phyloP scores from a whole-genome alignment of 495 filamentous ascomycete genomes.

The Podospora bellae-mahoneyi region DNA sequence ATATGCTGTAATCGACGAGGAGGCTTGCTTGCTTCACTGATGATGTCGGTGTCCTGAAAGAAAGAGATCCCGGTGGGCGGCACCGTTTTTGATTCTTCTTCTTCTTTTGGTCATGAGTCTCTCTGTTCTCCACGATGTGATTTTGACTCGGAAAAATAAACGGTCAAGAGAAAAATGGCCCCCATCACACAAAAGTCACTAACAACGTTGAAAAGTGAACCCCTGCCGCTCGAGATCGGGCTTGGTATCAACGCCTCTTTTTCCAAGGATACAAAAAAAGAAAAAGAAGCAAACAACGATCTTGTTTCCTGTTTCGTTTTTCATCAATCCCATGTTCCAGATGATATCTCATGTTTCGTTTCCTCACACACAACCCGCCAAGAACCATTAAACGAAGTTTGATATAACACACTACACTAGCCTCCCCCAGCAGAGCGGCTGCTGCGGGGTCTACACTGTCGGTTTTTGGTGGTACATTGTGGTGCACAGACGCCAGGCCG shows the following conservation, averaged over 20 bases:
- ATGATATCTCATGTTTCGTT: neutral
- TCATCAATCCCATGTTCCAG: neutral
- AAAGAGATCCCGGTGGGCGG: neutral
- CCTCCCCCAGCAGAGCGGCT: neutral
- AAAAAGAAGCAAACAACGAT: neutral
- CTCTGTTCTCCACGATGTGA: neutral
- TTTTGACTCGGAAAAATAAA: neutral
- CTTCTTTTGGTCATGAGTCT: neutral
- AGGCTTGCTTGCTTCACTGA: neutral
- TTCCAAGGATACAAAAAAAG: neutral
- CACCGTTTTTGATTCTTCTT: neutral
- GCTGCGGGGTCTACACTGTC: conserved; percentile 26
- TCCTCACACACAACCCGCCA: neutral
- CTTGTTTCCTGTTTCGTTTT: neutral
- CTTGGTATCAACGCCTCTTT: neutral
- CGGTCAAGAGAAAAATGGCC: neutral
- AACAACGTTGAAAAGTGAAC: neutral
- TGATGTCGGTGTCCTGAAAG: neutral
- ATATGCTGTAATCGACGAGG: no score
- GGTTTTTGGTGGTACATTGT: neutral
- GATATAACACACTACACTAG: neutral
- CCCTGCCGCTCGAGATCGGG: neutral
- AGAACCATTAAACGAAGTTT: conserved; percentile 4
- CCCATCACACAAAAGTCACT: no score
- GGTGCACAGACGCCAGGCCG: conserved; percentile 4